Percentiles rank a stretch among this genome's conserved stretches.
Conservation (phyloP, 495 filamentous ascomycete genomes). For the Daldinia caldariorum region DNA sequence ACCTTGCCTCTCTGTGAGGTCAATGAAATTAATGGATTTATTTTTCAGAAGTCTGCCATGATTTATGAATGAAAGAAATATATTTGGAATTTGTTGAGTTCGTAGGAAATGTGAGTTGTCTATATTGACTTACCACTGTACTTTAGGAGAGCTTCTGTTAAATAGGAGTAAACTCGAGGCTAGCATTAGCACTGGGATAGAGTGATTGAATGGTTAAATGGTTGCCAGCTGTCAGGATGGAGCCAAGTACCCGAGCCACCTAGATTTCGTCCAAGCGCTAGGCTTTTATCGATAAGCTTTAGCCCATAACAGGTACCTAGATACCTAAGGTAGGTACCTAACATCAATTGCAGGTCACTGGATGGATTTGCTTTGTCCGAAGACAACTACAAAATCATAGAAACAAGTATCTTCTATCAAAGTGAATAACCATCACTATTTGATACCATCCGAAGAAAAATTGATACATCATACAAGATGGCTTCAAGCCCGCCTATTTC, state of each 20-base stretch:
- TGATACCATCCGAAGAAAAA: not conserved
- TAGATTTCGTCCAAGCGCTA: too few relatives aligned
- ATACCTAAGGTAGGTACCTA: too few relatives aligned
- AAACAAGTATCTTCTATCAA: not conserved
- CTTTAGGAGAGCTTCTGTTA: not conserved
- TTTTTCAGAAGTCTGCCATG: not conserved
- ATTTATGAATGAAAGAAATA: not conserved
- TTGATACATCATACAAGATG: conserved; percentile 40
- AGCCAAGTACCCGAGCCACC: not conserved
- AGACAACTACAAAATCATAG: conserved; percentile 3
- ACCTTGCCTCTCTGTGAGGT: not conserved
- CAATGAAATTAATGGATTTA: not conserved
- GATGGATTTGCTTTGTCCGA: conserved; percentile 5
- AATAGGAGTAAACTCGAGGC: not conserved
- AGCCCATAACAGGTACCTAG: not conserved
- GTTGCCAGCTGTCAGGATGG: not conserved
- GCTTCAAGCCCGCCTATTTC: conserved; percentile 57
- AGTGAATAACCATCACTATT: conserved; percentile 9
- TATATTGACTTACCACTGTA: not conserved
- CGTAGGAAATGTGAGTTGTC: not conserved
- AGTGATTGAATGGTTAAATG: too few relatives aligned
- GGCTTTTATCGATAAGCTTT: conserved; percentile 17
- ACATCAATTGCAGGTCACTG: not conserved
- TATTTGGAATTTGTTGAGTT: not conserved
- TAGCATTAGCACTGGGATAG: too few relatives aligned